phyloP scores from a whole-genome alignment of 2,329 filamentous ascomycete genomes.

The Torrubiella hemipterigena region DNA sequence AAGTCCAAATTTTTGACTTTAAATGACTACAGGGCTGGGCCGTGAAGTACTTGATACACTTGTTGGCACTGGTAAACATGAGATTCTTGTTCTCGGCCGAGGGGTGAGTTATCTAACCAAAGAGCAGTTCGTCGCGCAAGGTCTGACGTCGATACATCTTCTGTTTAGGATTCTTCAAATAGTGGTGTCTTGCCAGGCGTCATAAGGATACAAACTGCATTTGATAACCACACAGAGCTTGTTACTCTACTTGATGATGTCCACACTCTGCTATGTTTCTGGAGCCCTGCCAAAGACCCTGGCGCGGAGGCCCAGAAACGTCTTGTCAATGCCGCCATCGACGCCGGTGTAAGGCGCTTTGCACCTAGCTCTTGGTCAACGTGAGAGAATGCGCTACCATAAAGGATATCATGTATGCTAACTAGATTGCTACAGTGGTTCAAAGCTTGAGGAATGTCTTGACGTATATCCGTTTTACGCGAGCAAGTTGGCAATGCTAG shows the following conservation, averaged over 20 bases:
- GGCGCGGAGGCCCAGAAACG: conserved; percentile 32
- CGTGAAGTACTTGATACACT: conserved; percentile 11
- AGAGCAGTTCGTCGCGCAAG: neutral
- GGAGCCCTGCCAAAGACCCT: conserved; percentile 21
- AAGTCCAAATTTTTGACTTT: too few relatives aligned
- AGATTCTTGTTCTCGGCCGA: conserved; percentile 7
- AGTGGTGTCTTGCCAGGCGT: conserved; percentile 15
- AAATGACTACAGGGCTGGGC: conserved; percentile 11
- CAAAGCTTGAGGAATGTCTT: too few relatives aligned
- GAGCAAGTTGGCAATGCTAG: too few relatives aligned
- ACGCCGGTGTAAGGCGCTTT: conserved; percentile 47
- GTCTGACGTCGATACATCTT: neutral
- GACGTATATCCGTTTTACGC: too few relatives aligned
- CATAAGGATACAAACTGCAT: conserved; percentile 29
- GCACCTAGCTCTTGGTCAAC: conserved; percentile 44
- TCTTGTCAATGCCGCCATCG: conserved; percentile 46
- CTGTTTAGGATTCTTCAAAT: conserved; percentile 6
- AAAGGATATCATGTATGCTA: conserved; percentile 32
- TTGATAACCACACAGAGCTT: conserved; percentile 24
- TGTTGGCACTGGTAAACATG: conserved; percentile 8
- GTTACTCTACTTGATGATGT: conserved; percentile 25
- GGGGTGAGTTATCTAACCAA: conserved; percentile 5
- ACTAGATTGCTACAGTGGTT: too few relatives aligned
- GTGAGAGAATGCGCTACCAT: conserved; percentile 12
- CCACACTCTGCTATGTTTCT: conserved; percentile 38